A percentile compares a stretch with the other conserved stretches of the same genome.
Conservation (phyloP, 192 early-diverging fungal species). For the Gonapodya sp. region DNA sequence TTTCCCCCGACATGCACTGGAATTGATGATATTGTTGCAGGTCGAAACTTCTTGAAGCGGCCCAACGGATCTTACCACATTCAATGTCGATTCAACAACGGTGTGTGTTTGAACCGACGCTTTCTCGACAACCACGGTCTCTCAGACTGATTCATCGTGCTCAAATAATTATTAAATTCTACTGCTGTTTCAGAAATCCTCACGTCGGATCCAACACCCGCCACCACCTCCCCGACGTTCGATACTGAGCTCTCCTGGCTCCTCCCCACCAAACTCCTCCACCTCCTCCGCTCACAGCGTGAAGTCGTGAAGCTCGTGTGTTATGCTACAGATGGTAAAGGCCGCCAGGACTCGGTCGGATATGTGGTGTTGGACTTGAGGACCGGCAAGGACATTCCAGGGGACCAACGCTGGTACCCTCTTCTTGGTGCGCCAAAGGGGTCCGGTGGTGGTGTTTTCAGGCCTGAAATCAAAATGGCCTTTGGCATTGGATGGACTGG, state of each 20-base stretch:
- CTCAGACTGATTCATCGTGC: background rate
- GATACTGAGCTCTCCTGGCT: slow-evolving; percentile 56
- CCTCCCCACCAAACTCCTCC: slow-evolving; percentile 27
- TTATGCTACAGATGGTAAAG: slow-evolving; percentile 25
- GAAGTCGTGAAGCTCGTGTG: slow-evolving; percentile 35
- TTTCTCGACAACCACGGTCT: background rate
- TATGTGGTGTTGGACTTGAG: slow-evolving; percentile 48
- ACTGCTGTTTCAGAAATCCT: slow-evolving; percentile 34
- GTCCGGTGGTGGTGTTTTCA: slow-evolving; percentile 18
- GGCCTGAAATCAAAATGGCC: slow-evolving; percentile 43
- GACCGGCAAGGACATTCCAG: slow-evolving; percentile 19
- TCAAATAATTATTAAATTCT: background rate
- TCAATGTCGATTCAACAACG: slow-evolving; percentile 51
- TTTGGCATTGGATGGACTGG: slow-evolving; percentile 23
- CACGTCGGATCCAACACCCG: slow-evolving; percentile 37
- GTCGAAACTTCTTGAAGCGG: background rate
- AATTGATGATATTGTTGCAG: background rate
- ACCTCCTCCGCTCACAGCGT: slow-evolving; percentile 33
- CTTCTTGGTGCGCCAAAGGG: slow-evolving; percentile 29
- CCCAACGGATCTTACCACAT: slow-evolving; percentile 23
- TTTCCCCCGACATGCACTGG: too few species aligned
- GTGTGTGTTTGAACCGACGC: too few species aligned
- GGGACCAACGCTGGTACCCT: slow-evolving; percentile 32
- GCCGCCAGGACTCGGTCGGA: slow-evolving; percentile 30
- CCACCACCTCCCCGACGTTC: slow-evolving; percentile 28